Evolutionary conservation across 371 early-diverging fungal genomes (phyloP), one percentile per base, ranked within the genome.

Genomic region (Zancudomyces culisetae): DNA sequence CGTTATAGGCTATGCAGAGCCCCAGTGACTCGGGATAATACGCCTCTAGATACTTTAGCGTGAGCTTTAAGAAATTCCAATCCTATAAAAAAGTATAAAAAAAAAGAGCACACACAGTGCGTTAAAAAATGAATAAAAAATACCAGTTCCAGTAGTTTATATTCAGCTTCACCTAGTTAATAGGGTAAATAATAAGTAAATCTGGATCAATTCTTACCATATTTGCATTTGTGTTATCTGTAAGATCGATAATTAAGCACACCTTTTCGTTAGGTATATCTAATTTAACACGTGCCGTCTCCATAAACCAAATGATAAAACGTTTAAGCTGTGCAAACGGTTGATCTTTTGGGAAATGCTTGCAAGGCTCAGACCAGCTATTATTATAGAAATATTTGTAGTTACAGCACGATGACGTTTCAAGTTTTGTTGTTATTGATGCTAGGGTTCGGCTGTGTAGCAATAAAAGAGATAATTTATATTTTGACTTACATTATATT

Each of bases 21-120:
- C 85, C 90, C 15, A 92, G 73, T 10, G 79, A 78, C 55, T 92
- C 93, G 20, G 93, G 93, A 58, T 93, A 92, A 61, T 85, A 86
- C 1, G 78, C 73, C 67, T 93, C 82, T 46, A 90, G 77, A 57
- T 79, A 80, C 43, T 66, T 69, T 53, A 89, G 68, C 49, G 90
- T 69, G 59, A 87, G 87, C 63, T 84, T 83, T 51, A 85, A 79
- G 49, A 80, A 77, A 30, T 72, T 75, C 52, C 76, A 78, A 65
- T 87, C 87, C 79, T 52, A 52, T 21, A 52, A 70, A 50, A 20
- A 47, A 15, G 26, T 21, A 21, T 26, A 41, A 21, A 12, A 23
- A 55, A 45, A 19, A 23, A 20, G 13, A 26, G 55, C 42, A 20
- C 27, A 53, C 15, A 28, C 39, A 35, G 43, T 15, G 26, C n/a